Conservation (phyloP, 768 basidiomycete genomes). For the Rossbeevera mucosa region DNA sequence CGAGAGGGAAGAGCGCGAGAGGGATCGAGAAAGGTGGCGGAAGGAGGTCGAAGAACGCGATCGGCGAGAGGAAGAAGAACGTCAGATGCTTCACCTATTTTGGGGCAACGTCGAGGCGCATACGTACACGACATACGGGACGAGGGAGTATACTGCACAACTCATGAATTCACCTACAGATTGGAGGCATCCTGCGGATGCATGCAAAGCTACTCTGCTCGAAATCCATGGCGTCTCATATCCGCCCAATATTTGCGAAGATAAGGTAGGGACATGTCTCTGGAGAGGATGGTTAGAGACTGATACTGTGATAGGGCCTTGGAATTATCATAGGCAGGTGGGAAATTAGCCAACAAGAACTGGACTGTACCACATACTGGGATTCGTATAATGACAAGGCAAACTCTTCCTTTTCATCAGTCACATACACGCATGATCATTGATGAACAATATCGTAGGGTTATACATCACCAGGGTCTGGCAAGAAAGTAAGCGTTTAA, state of each 20-base stretch:
- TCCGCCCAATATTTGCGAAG: slow-evolving; percentile 15
- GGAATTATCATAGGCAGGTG: slow-evolving; percentile 25
- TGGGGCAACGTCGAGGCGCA: neutral
- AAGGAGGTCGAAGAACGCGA: slow-evolving; percentile 16
- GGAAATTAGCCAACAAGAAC: slow-evolving; percentile 23
- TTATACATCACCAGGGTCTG: slow-evolving; percentile 22
- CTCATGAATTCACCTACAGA: slow-evolving; percentile 27
- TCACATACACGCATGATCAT: too few relatives aligned
- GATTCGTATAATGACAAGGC: slow-evolving; percentile 25
- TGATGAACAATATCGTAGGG: slow-evolving; percentile 13
- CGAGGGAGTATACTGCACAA: slow-evolving; percentile 27
- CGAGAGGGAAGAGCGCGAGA: neutral
- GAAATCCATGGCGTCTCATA: slow-evolving; percentile 19
- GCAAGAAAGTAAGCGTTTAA: slow-evolving; percentile 12
- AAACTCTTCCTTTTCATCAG: neutral
- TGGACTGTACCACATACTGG: slow-evolving; percentile 27
- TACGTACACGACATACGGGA: neutral
- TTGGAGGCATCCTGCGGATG: slow-evolving; percentile 15
- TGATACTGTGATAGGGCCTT: slow-evolving; percentile 6
- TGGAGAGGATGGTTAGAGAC: neutral
- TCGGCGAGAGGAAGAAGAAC: neutral
- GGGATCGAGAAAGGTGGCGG: slow-evolving; percentile 9
- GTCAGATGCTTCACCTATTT: neutral
- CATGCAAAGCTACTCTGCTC: slow-evolving; percentile 20
- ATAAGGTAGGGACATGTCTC: slow-evolving; percentile 12